A percentile compares a stretch with the other conserved stretches of the same genome.
Conservation (phyloP, 257 asterid species). For the Solanum neorickii region DNA sequence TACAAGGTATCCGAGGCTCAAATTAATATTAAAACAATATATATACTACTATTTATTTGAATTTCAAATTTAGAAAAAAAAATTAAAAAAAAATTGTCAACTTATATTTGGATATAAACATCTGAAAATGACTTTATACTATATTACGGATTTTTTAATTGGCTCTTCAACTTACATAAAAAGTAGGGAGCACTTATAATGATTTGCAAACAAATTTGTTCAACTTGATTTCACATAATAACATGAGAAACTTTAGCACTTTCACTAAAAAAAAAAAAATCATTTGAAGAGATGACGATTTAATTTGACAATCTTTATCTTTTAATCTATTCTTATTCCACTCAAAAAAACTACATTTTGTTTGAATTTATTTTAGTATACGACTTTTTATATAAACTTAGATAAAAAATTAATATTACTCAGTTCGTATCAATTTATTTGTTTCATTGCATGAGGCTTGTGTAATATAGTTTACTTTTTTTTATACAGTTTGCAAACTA, state of each 20-base stretch:
- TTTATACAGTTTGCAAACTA: no score
- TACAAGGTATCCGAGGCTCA: neutral
- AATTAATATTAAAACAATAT: neutral
- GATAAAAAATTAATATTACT: neutral
- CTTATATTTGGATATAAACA: neutral
- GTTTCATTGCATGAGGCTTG: no score
- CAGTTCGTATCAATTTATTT: no score
- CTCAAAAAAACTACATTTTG: neutral
- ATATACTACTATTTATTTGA: neutral
- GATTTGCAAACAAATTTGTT: neutral
- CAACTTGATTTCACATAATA: neutral
- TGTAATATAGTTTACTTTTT: no score
- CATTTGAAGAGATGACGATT: neutral
- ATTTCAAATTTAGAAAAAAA: neutral
- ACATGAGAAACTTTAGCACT: neutral
- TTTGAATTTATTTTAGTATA: no score
- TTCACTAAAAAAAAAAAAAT: neutral
- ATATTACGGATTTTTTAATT: neutral
- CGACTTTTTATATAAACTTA: neutral
- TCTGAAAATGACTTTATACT: neutral
- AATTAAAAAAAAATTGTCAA: neutral
- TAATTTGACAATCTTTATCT: neutral
- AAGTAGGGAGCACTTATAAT: neutral
- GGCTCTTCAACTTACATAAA: neutral
- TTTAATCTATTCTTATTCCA: neutral